Base-by-base conservation (phyloP, 768 basidiomycete genomes). In the Amyloporia xantha region DNA sequence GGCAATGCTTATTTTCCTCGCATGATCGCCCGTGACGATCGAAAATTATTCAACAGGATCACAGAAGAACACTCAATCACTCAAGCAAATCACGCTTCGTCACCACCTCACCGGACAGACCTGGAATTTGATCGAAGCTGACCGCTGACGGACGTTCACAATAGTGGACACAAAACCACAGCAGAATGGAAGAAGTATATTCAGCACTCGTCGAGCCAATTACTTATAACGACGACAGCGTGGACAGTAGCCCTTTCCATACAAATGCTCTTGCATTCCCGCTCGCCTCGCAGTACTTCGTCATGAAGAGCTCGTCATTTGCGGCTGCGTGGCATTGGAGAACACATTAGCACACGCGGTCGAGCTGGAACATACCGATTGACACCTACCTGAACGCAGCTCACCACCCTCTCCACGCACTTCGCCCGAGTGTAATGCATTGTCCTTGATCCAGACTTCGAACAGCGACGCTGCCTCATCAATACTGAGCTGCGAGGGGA, bases 251-350 rank as follows among this genome's bases (percentile, higher is more conserved):
- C 15, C 63, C 65, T 45, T 60, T 62, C 65, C 65, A 60, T 24
- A 88, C 84, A 56, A 94, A 90, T 49, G 85, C 81, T 51, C 84
- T 72, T 11, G 90, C 73, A 63, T 92, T 92, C 37, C 91, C 91
- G 47, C 74, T 75, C 5, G 84, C 77, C 58, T 90, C 85, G 1
- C 79, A 77, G 54, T 86, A 91, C 63, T 88, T 90, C 9, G 81
- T 68, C 60, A 93, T 65, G 68, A 93, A 92, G 12, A 81, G 54
- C 62, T 87, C 84, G 58, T 95, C 91, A 11, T 68, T 74, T 2
- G 66, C 60, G 12, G 46, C 74, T 76, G 53, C 12, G 33, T n/a
- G n/a, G n/a, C n/a, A n/a, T n/a, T n/a, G n/a, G n/a, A n/a, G n/a
- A n/a, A n/a, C n/a, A n/a, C n/a, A n/a, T n/a, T n/a, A n/a, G n/a